Evolutionary conservation across 257 asterid genomes (phyloP).

Genomic region (Rhazya stricta): DNA sequence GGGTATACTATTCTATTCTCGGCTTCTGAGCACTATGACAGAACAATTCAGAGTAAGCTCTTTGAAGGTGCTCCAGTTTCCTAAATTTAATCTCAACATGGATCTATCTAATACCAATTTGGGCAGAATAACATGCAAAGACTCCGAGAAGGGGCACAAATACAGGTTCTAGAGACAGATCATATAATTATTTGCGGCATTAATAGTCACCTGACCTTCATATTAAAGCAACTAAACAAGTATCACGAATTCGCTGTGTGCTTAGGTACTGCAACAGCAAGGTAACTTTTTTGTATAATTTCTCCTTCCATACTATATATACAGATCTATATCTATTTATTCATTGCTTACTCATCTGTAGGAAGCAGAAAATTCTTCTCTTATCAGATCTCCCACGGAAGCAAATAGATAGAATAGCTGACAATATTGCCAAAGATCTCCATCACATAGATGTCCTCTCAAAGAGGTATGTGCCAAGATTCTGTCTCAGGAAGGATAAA

Average conservation of each 20-base stretch:
- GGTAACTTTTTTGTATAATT: constrained; percentile 42
- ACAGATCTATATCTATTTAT: constrained; percentile 18
- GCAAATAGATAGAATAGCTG: constrained; percentile 87
- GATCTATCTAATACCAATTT: constrained; percentile 31
- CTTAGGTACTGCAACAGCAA: constrained; percentile 86
- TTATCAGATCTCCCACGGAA: constrained; percentile 94
- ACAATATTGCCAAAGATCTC: constrained; percentile 78
- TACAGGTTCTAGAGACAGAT: constrained; percentile 86
- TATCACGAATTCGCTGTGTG: constrained; percentile 92
- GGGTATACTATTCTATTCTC: constrained; percentile 94
- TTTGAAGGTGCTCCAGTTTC: constrained; percentile 21
- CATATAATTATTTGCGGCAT: constrained; percentile 90
- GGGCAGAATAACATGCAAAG: constrained; percentile 78
- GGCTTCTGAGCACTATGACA: constrained; percentile 93
- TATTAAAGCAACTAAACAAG: constrained; percentile 86
- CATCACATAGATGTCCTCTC: constrained; percentile 78
- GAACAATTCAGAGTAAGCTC: constrained; percentile 88
- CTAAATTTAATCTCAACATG: constrained; percentile 21
- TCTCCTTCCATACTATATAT: not conserved
- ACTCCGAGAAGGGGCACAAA: constrained; percentile 93
- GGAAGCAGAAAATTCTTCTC: constrained; percentile 90
- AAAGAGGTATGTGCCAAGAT: constrained; percentile 52
- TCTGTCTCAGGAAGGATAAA: not conserved
- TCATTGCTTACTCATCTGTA: constrained; percentile 29
- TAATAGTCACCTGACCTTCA: constrained; percentile 71